These are phyloP conservation scores for Cyanodermella asteris DNA, from an alignment of 2,329 filamentous ascomycete genomes.

Conservation along the genomic window DNA sequence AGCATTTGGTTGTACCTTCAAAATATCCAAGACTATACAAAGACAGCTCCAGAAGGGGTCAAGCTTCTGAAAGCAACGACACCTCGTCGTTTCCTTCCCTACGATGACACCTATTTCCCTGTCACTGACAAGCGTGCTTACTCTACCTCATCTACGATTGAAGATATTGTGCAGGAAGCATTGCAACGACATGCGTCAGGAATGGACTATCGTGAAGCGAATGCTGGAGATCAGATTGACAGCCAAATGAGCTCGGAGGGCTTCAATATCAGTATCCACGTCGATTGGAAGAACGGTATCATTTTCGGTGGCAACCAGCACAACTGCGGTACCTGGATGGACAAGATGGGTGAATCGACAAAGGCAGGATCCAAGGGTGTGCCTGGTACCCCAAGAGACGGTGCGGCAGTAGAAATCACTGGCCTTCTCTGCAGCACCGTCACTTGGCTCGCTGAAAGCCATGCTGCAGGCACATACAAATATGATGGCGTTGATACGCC, in stretches of 20 bases:
- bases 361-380: constrained; percentile 80
- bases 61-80: constrained; percentile 55
- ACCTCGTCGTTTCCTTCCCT: constrained; percentile 70
- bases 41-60: constrained; percentile 56
- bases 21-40: constrained; percentile 79
- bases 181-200: constrained; percentile 79
- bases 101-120: constrained; percentile 87
- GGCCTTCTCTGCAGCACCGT: constrained; percentile 82
- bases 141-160: constrained; percentile 59
- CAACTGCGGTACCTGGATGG: constrained; percentile 99
- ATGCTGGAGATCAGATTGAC: constrained; percentile 73
- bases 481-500: constrained; percentile 49
- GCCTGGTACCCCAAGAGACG: constrained; percentile 89
- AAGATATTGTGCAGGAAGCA: constrained; percentile 81
- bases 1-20: constrained; percentile 97
- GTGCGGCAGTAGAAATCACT: constrained; percentile 84
- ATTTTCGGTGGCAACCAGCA: constrained; percentile 83
- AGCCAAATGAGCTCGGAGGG: constrained; percentile 82
- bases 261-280: constrained; percentile 75
- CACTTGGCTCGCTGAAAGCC: constrained; percentile 51
- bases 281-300: constrained; percentile 79
- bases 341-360: constrained; percentile 98
- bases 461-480: constrained; percentile 46
- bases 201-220: constrained; percentile 82
- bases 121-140: constrained; percentile 67